phyloP scores from a whole-genome alignment of 257 asterid genomes.

The Scutellaria galericulata region DNA sequence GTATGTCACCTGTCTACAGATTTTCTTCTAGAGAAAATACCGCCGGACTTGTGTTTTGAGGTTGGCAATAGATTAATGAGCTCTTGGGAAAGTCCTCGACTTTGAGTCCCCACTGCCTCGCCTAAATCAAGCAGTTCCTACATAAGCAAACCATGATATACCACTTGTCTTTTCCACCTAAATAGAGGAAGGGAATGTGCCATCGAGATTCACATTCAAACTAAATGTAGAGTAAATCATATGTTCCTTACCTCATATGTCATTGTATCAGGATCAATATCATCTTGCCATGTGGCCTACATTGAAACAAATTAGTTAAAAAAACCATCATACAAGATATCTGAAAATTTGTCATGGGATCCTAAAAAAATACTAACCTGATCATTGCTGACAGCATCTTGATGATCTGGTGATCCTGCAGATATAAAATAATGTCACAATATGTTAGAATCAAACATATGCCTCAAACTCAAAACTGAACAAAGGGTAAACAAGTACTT shows the following conservation, averaged over 20 bases:
- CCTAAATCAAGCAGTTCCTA: conserved; percentile 96
- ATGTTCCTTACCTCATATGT: conserved; percentile 71
- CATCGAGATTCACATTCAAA: too few species aligned
- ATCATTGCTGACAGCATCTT: conserved; percentile 51
- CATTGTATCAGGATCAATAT: conserved; percentile 83
- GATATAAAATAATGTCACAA: conserved; percentile 25
- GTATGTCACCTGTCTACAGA: conserved; percentile 60
- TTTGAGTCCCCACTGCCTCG: conserved; percentile 87
- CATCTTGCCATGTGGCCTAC: conserved; percentile 73
- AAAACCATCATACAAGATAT: too few species aligned
- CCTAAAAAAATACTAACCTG: conserved; percentile 52
- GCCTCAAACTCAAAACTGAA: conserved; percentile 10
- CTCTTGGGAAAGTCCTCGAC: conserved; percentile 85
- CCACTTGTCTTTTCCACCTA: background rate
- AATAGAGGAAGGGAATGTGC: background rate
- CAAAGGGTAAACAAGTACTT: conserved; percentile 39
- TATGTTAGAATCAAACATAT: conserved; percentile 21
- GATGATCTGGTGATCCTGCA: conserved; percentile 54
- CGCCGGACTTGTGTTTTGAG: conserved; percentile 77
- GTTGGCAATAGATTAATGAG: conserved; percentile 76
- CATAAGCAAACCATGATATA: conserved; percentile 28
- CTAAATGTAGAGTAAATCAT: background rate
- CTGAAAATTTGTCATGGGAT: background rate
- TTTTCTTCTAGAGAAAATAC: conserved; percentile 80
- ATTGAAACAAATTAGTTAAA: background rate